Percentiles rank a stretch among this genome's conserved stretches.
These are phyloP conservation scores for Lasiodiplodia sp. DNA, from an alignment of 2,329 filamentous ascomycete species.

Conservation along the genomic window DNA sequence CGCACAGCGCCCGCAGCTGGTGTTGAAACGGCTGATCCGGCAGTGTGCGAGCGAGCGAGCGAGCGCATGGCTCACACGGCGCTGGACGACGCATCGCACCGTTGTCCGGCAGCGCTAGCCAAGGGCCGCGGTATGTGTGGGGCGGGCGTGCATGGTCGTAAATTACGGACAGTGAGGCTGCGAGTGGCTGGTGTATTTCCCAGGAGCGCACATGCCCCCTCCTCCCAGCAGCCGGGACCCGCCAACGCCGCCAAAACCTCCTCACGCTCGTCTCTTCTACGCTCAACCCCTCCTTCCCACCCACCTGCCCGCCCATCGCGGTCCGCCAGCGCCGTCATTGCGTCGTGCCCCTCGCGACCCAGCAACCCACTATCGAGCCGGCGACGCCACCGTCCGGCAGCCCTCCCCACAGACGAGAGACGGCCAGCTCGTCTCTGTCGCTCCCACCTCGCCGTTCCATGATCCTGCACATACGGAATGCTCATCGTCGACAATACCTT, in stretches of 20 bases:
- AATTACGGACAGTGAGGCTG: constrained; percentile 25
- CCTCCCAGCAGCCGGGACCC: constrained; percentile 22
- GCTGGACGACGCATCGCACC: constrained; percentile 25
- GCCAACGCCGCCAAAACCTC: constrained; percentile 24
- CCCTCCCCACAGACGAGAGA: constrained; percentile 27
- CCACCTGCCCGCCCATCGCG: constrained; percentile 13
- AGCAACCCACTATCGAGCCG: background rate
- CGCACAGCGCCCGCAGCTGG: constrained; percentile 11
- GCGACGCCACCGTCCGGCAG: constrained; percentile 23
- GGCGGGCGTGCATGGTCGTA: constrained; percentile 20
- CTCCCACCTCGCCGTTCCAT: constrained; percentile 27
- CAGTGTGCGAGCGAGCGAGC: constrained; percentile 6
- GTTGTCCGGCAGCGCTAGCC: constrained; percentile 23
- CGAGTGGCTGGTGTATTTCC: constrained; percentile 26
- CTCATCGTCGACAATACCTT: constrained; percentile 29
- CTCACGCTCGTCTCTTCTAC: constrained; percentile 23
- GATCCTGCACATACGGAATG: constrained; percentile 31
- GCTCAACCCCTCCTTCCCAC: constrained; percentile 23
- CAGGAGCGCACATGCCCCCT: constrained; percentile 24
- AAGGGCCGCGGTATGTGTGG: constrained; percentile 26
- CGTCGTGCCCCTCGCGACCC: constrained; percentile 21
- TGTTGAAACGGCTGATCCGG: constrained; percentile 25
- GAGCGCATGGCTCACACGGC: constrained; percentile 18
- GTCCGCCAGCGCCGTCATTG: constrained; percentile 21
- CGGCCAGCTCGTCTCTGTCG: constrained; percentile 30